Evolutionary conservation across 768 basidiomycete genomes (phyloP).

Genomic region (Pluteus cervinus): DNA sequence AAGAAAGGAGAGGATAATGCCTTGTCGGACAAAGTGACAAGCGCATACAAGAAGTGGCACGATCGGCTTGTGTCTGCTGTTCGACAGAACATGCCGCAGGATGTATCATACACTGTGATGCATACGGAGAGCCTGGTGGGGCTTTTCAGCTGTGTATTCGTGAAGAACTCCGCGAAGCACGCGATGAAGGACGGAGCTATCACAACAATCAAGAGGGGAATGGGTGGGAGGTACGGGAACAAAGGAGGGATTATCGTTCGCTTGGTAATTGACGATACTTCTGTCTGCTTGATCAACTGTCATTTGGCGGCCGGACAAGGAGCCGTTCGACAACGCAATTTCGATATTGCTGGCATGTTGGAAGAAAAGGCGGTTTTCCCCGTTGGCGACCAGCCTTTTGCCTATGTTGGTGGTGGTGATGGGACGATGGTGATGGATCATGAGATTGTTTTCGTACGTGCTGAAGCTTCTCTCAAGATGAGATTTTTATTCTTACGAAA

Average conservation of each 20-base stretch:
- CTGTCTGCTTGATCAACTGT: slow-evolving; percentile 92
- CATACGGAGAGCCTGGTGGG: slow-evolving; percentile 91
- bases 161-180: slow-evolving; percentile 59
- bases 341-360: slow-evolving; percentile 81
- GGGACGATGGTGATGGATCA: slow-evolving; percentile 93
- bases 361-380: slow-evolving; percentile 75
- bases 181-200: slow-evolving; percentile 63
- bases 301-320: slow-evolving; percentile 96
- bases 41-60: slow-evolving; percentile 85
- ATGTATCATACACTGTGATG: slow-evolving; percentile 68
- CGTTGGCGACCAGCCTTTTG: slow-evolving; percentile 46
- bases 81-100: slow-evolving; percentile 64
- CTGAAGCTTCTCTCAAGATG: too few relatives aligned
- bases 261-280: slow-evolving; percentile 87
- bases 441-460: slow-evolving; percentile 77
- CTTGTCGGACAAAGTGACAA: slow-evolving; percentile 78
- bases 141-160: slow-evolving; percentile 71
- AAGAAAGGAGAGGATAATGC: slow-evolving; percentile 58
- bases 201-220: slow-evolving; percentile 85
- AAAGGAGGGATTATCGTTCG: slow-evolving; percentile 94
- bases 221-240: slow-evolving; percentile 92
- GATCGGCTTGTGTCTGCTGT: slow-evolving; percentile 74
- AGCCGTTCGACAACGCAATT: slow-evolving; percentile 75
- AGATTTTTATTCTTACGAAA: too few relatives aligned
- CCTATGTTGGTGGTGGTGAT: slow-evolving; percentile 87